Evolutionary conservation across 1,284 basidiomycete genomes (phyloP), one percentile per base, ranked within the genome.

Genomic region (Ceratobasidium sp.): DNA sequence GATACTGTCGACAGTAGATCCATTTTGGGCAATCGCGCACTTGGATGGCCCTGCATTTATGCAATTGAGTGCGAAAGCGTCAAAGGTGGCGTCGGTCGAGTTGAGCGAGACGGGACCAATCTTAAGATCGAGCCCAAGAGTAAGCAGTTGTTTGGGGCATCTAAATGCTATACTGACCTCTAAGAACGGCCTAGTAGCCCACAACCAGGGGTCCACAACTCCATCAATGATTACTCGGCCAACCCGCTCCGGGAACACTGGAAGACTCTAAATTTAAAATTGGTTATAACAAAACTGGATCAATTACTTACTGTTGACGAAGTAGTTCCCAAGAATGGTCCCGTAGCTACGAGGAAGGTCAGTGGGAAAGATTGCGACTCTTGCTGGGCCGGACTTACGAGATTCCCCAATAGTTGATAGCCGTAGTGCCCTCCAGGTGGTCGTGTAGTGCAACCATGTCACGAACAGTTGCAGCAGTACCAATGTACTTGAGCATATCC

Each of bases 371-470:
- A 7, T 22, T 22, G 15, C 54, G 7, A 6, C 3, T 29, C 4
- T 22, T 47, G 41, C 15, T 33, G n/a, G 6, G n/a, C 8, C 19
- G 27, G 8, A 56, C 65, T 56, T 29, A 71, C 67, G 67, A 71
- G 2, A 71, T 9, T n/a, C 67, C 67, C 53, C 54, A 71, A 47
- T 59, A 75, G 31, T 75, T 63, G 31, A 75, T 57, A 22, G 27
- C 11, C 44, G 50, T 54, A 6, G 6, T 50, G 14, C 74, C 74
- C 36, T 75, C 74, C 14, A 75, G 15, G 3, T 15, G 19, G 36
- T 75, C 74, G 22, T 66, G 41, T 14, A 75, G 41, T 1, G 56
- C 64, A 5, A 75, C 66, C 74, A 75, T 75, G 36, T 75, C 74
- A 6, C 74, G 53, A 19, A 54, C 74, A 6, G 19, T 45, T 14